Conservation (phyloP, 176 grass and related monocot genomes). For the Themeda triandra region DNA sequence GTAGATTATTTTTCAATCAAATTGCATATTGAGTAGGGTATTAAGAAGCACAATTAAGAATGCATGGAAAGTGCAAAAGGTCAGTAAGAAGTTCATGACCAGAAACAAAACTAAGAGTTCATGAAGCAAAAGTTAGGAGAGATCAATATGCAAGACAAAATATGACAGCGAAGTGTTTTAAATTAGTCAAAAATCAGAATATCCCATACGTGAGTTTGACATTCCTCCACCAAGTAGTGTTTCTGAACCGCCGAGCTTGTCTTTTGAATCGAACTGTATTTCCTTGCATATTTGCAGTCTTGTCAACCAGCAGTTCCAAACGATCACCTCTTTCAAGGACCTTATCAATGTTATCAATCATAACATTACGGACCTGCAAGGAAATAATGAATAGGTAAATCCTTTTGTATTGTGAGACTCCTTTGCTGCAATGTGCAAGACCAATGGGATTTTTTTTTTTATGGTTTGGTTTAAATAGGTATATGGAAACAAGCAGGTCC, state of each 20-base stretch:
- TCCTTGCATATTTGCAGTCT: conserved; percentile 93
- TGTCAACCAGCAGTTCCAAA: conserved; percentile 87
- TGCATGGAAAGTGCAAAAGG: background rate
- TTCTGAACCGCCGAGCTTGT: conserved; percentile 91
- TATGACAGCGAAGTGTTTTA: background rate
- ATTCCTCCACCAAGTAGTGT: conserved; percentile 84
- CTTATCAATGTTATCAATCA: conserved; percentile 99
- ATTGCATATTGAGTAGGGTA: background rate
- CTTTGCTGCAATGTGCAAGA: background rate
- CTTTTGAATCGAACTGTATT: conserved; percentile 85
- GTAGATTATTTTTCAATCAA: background rate
- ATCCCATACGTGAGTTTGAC: conserved; percentile 82
- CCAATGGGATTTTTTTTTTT: background rate
- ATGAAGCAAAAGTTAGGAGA: background rate
- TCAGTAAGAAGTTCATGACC: background rate
- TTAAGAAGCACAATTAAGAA: background rate
- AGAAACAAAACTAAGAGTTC: background rate
- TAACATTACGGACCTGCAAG: conserved; percentile 88
- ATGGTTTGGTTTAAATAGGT: background rate
- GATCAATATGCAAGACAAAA: background rate
- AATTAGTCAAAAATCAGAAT: conserved; percentile 1
- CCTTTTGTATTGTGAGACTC: background rate
- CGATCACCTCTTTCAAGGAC: conserved; percentile 97
- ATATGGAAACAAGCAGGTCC: background rate
- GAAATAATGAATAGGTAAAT: conserved; percentile 8